These are phyloP conservation scores for Henckelia pumila DNA, from an alignment of 257 asterid species.

Conservation along the genomic window DNA sequence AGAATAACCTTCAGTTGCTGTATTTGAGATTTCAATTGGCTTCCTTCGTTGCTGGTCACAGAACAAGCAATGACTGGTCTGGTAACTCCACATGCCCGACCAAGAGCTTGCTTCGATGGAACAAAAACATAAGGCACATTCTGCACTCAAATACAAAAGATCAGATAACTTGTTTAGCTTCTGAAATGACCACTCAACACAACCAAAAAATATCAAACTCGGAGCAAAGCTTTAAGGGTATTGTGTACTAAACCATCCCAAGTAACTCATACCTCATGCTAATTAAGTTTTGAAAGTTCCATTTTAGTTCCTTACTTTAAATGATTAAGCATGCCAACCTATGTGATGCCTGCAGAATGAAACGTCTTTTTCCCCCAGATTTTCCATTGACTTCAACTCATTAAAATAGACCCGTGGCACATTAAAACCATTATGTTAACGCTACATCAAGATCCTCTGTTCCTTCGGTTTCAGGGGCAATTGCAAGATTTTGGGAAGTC, in stretches of 20 bases:
- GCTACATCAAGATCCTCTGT: background rate
- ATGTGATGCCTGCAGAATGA: background rate
- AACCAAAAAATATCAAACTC: background rate
- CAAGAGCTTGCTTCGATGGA: conserved; percentile 58
- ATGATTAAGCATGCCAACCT: background rate
- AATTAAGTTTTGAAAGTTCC: background rate
- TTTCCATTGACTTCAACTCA: background rate
- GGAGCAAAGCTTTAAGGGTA: background rate
- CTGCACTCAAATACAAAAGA: conserved; percentile 21
- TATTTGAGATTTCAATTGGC: conserved; percentile 88
- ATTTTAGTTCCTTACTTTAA: no score
- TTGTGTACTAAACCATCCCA: background rate
- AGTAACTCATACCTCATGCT: background rate
- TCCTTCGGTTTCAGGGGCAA: background rate
- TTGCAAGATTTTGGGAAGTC: background rate
- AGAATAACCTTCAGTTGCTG: conserved; percentile 64
- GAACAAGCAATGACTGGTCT: conserved; percentile 79
- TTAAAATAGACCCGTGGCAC: background rate
- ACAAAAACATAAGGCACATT: conserved; percentile 50
- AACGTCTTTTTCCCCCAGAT: no score
- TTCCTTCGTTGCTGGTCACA: conserved; percentile 79
- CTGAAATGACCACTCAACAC: background rate
- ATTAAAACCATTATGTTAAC: background rate
- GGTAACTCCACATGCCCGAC: conserved; percentile 86
- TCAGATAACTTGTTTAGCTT: background rate